Conservation (phyloP, 768 basidiomycete species). For the Hebeloma cylindrosporum region DNA sequence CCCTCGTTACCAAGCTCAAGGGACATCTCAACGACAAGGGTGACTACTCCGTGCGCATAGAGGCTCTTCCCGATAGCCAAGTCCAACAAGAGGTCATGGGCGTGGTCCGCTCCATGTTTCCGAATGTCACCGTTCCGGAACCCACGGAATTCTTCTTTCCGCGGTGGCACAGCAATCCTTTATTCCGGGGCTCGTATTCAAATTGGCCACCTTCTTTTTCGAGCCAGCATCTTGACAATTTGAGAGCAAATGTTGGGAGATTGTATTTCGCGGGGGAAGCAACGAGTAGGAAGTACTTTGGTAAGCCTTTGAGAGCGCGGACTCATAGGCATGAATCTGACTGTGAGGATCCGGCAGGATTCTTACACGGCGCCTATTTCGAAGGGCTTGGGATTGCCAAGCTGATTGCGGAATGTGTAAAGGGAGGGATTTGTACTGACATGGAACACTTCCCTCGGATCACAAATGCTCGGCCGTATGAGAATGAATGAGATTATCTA, state of each 20-base stretch:
- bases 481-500: slow-evolving; percentile 16
- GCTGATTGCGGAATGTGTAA: slow-evolving; percentile 44
- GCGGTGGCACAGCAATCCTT: slow-evolving; percentile 52
- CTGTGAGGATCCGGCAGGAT: no score
- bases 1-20: background rate
- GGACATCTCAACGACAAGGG: slow-evolving; percentile 38
- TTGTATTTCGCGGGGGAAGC: slow-evolving; percentile 69
- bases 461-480: slow-evolving; percentile 28
- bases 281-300: slow-evolving; percentile 56
- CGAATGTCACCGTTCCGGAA: slow-evolving; percentile 50
- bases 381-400: slow-evolving; percentile 47
- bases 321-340: no score
- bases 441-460: slow-evolving; percentile 25
- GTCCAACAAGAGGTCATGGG: slow-evolving; percentile 54
- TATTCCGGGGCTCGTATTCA: slow-evolving; percentile 61
- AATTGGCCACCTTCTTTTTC: slow-evolving; percentile 70
- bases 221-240: slow-evolving; percentile 51
- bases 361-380: slow-evolving; percentile 58
- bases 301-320: no score
- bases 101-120: slow-evolving; percentile 62
- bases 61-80: slow-evolving; percentile 45
- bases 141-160: slow-evolving; percentile 57
- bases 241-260: slow-evolving; percentile 52
- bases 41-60: slow-evolving; percentile 59
- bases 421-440: slow-evolving; percentile 20